phyloP scores from a whole-genome alignment of 768 basidiomycete species.

The Lentinus tigrinus region DNA sequence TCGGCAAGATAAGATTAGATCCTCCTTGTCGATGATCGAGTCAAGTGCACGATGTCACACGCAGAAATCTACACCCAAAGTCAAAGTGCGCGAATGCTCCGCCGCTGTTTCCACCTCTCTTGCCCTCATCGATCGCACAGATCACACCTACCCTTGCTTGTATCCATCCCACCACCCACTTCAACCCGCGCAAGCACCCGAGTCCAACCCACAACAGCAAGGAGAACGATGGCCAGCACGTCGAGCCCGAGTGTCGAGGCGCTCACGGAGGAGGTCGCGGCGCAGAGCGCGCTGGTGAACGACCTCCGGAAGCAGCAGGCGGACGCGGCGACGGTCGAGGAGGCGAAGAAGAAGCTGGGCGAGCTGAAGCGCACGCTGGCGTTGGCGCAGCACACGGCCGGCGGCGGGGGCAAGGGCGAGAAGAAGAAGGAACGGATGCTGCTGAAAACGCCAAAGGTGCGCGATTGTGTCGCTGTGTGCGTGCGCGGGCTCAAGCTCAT shows the following conservation, averaged over 20 bases:
- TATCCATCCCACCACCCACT: neutral
- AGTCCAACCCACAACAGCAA: neutral
- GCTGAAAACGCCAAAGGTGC: slow-evolving; percentile 93
- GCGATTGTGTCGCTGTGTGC: slow-evolving; percentile 19
- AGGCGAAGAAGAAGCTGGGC: slow-evolving; percentile 65
- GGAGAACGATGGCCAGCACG: slow-evolving; percentile 36
- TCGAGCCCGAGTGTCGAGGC: slow-evolving; percentile 32
- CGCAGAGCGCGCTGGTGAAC: slow-evolving; percentile 58
- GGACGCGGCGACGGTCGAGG: slow-evolving; percentile 50
- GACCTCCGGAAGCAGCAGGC: slow-evolving; percentile 58
- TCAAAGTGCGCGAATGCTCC: slow-evolving; percentile 12
- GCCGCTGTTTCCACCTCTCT: slow-evolving; percentile 7
- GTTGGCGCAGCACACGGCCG: slow-evolving; percentile 29
- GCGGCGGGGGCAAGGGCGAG: slow-evolving; percentile 43
- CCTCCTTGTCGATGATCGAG: slow-evolving; percentile 10
- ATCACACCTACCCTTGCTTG: neutral
- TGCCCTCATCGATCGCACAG: slow-evolving; percentile 11
- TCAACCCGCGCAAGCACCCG: neutral
- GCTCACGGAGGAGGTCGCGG: slow-evolving; percentile 53
- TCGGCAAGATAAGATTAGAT: slow-evolving; percentile 16
- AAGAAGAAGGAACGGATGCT: slow-evolving; percentile 68
- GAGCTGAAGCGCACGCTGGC: slow-evolving; percentile 62
- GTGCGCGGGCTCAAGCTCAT: slow-evolving; percentile 16
- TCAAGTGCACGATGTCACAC: slow-evolving; percentile 11
- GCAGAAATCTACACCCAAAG: slow-evolving; percentile 10